Evolutionary conservation across 495 filamentous ascomycete genomes (phyloP).

Genomic region (Talaromyces proteolyticus): DNA sequence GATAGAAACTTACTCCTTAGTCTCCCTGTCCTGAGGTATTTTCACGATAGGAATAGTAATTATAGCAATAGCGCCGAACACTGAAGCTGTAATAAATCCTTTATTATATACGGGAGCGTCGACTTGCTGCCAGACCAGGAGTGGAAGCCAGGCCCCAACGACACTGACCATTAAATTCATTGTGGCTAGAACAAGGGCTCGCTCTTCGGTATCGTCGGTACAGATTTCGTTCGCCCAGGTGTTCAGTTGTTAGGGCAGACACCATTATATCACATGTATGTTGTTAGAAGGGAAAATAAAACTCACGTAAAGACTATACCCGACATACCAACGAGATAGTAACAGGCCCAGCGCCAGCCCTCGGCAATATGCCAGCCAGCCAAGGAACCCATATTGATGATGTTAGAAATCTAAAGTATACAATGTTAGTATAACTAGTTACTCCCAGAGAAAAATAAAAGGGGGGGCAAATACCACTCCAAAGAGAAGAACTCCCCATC

Average conservation of each 20-base stretch:
- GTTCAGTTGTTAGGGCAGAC: neutral
- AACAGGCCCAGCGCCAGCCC: neutral
- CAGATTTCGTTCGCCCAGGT: slow-evolving; percentile 26
- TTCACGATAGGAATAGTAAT: slow-evolving; percentile 15
- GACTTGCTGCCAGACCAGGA: slow-evolving; percentile 45
- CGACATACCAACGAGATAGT: neutral
- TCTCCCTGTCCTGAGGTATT: slow-evolving; percentile 33
- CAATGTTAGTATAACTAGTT: neutral
- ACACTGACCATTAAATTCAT: slow-evolving; percentile 18
- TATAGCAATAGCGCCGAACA: slow-evolving; percentile 25
- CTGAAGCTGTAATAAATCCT: slow-evolving; percentile 35
- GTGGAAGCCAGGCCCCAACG: slow-evolving; percentile 45
- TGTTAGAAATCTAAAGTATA: neutral
- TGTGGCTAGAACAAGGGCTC: slow-evolving; percentile 17
- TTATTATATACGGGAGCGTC: slow-evolving; percentile 42
- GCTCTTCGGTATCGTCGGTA: slow-evolving; percentile 19
- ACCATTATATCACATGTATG: too few relatives aligned
- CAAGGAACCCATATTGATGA: neutral
- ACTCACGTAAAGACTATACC: neutral
- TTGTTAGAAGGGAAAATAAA: neutral
- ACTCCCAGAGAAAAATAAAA: neutral
- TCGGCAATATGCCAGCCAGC: neutral
- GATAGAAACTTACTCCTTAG: neutral
- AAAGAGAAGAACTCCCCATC: neutral
- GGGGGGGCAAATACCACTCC: neutral